Evolutionary conservation across 2,329 filamentous ascomycete species (phyloP).

Genomic region (Fusarium circinatum): DNA sequence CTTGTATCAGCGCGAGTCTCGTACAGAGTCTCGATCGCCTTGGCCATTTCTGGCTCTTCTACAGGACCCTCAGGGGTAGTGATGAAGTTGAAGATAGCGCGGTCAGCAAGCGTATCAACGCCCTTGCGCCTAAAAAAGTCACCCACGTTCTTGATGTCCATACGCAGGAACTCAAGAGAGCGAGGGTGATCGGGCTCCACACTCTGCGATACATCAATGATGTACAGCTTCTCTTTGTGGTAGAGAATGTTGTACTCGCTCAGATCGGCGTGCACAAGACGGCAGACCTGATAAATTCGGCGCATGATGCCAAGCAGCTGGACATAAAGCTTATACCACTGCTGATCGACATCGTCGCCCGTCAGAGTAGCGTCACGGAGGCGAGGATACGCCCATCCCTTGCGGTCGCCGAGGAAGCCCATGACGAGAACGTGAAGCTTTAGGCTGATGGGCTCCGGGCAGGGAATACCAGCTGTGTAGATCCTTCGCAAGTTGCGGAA

Average conservation of each 20-base stretch:
- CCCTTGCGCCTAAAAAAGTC: conserved; percentile 92
- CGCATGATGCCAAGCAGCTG: conserved; percentile 91
- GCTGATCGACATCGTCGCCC: conserved; percentile 72
- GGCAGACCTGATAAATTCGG: conserved; percentile 90
- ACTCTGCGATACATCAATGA: conserved; percentile 97
- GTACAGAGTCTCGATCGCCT: conserved; percentile 74
- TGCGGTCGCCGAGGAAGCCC: conserved; percentile 88
- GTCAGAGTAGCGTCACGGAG: conserved; percentile 85
- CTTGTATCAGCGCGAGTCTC: conserved; percentile 61
- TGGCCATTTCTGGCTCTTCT: conserved; percentile 69
- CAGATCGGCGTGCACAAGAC: conserved; percentile 92
- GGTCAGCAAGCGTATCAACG: conserved; percentile 83
- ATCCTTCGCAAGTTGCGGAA: conserved; percentile 92
- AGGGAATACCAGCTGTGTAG: conserved; percentile 84
- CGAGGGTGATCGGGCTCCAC: conserved; percentile 97
- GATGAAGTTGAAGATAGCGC: conserved; percentile 86
- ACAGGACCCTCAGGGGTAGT: conserved; percentile 68
- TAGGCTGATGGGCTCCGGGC: conserved; percentile 87
- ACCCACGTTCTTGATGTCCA: conserved; percentile 97
- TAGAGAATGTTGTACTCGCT: conserved; percentile 99
- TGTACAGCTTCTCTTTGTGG: conserved; percentile 81
- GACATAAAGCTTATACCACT: conserved; percentile 83
- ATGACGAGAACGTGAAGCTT: conserved; percentile 96
- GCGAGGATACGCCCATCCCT: conserved; percentile 87
- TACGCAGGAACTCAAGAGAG: conserved; percentile 91